These are phyloP conservation scores for Leccinum angustisporum DNA, from an alignment of 1,284 basidiomycete genomes.

Conservation along the genomic window DNA sequence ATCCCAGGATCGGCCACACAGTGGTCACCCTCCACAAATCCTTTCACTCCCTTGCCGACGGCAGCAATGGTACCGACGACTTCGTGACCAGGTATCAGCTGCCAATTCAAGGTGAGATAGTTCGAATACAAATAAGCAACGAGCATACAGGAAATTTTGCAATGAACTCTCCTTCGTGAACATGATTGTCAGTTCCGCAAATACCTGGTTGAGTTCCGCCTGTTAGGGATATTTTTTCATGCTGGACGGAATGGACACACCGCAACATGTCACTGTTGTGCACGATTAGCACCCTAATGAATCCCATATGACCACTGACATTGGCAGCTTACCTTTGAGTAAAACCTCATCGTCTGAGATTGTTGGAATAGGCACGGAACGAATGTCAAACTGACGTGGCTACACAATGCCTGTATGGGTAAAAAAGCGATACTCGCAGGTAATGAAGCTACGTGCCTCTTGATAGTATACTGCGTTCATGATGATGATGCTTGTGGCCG, in stretches of 20 bases:
- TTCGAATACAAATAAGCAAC: background rate
- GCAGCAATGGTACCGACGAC: constrained; percentile 66
- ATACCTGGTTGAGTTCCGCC: constrained; percentile 42
- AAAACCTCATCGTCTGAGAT: constrained; percentile 55
- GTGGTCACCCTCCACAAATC: constrained; percentile 69
- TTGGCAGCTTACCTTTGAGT: constrained; percentile 47
- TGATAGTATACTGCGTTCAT: constrained; percentile 30
- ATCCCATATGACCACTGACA: background rate
- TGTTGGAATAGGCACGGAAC: constrained; percentile 52
- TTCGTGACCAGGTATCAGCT: constrained; percentile 84
- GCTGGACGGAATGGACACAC: constrained; percentile 28
- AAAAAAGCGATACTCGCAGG: background rate
- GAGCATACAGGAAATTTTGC: constrained; percentile 60
- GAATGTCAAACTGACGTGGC: constrained; percentile 47
- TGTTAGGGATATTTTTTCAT: background rate
- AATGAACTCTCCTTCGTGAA: constrained; percentile 77
- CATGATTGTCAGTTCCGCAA: constrained; percentile 74
- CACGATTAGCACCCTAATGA: background rate
- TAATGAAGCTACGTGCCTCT: constrained; percentile 7
- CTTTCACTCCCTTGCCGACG: constrained; percentile 67
- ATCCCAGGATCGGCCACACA: constrained; percentile 70
- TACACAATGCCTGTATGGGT: constrained; percentile 14
- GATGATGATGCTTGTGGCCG: background rate
- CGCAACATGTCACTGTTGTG: constrained; percentile 44
- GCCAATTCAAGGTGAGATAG: constrained; percentile 3